phyloP scores from a whole-genome alignment of 2,329 filamentous ascomycete genomes.

The Trichoderma harzianum region DNA sequence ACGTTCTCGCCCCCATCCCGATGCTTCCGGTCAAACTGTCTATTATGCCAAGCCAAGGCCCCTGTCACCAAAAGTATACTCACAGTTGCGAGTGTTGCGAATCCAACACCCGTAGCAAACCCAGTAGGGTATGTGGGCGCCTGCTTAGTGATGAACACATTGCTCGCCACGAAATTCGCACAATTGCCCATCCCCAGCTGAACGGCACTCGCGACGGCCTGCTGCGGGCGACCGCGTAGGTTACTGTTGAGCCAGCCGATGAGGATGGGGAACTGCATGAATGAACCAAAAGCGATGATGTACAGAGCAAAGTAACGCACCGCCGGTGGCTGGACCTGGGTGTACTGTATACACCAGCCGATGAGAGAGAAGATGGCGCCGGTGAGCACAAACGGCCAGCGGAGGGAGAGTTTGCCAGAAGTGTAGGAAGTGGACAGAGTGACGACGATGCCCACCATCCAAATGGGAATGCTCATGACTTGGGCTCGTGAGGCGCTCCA shows the following conservation, averaged over 20 bases:
- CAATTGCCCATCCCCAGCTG: neutral
- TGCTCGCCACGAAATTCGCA: neutral
- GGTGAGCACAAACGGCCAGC: neutral
- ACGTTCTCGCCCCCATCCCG: neutral
- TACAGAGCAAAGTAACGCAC: neutral
- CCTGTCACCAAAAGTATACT: neutral
- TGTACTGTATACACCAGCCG: neutral
- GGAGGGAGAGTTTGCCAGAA: neutral
- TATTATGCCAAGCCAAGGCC: neutral
- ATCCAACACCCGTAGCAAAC: neutral
- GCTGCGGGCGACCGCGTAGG: neutral
- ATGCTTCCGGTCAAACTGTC: neutral
- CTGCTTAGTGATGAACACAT: neutral
- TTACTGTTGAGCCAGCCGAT: slow-evolving; percentile 4
- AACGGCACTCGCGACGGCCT: neutral
- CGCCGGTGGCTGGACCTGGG: neutral
- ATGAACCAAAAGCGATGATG: neutral
- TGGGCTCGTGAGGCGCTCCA: neutral
- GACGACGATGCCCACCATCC: neutral
- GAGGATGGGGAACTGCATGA: neutral
- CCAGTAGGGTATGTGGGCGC: neutral
- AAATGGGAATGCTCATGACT: neutral
- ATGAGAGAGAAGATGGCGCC: neutral
- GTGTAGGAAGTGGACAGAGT: neutral
- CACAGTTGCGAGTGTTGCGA: neutral